Conservation (phyloP, 495 filamentous ascomycete species). For the Astrocystis sublimbata region DNA sequence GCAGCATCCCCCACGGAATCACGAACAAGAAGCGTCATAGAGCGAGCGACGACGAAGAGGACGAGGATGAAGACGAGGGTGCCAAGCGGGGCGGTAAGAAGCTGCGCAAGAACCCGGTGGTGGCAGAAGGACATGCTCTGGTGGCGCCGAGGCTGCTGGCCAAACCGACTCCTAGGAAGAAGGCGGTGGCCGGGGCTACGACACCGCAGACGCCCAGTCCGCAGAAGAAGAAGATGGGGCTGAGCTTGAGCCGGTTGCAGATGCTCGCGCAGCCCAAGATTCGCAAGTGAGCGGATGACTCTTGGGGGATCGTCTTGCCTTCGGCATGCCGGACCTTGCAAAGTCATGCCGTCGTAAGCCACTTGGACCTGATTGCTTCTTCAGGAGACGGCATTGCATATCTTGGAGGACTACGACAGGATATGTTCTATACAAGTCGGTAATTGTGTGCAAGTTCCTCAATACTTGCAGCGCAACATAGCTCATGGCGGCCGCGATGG, state of each 20-base stretch:
- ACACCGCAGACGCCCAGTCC: conserved; percentile 37
- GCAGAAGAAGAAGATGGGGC: conserved; percentile 45
- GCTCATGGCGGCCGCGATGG: not conserved
- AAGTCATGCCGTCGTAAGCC: not conserved
- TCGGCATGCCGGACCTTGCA: no score
- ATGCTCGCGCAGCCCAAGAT: conserved; percentile 56
- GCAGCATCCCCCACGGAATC: conserved; percentile 64
- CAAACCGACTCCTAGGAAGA: conserved; percentile 29
- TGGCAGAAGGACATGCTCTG: conserved; percentile 49
- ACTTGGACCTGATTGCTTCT: not conserved
- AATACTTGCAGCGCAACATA: not conserved
- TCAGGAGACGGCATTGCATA: not conserved
- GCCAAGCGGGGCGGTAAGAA: conserved; percentile 48
- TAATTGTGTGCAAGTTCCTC: not conserved
- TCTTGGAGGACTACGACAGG: not conserved
- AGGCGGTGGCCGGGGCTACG: conserved; percentile 19
- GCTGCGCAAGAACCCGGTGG: conserved; percentile 42
- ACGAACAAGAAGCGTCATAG: conserved; percentile 71
- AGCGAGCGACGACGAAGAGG: conserved; percentile 51
- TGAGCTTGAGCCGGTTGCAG: conserved; percentile 53
- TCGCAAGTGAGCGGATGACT: conserved; percentile 36
- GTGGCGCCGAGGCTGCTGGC: conserved; percentile 41
- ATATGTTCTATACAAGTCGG: not conserved
- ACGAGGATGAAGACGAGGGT: conserved; percentile 48
- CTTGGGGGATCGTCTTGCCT: not conserved